phyloP scores from a whole-genome alignment of 2,329 filamentous ascomycete genomes.

The Blumeria hordei region DNA sequence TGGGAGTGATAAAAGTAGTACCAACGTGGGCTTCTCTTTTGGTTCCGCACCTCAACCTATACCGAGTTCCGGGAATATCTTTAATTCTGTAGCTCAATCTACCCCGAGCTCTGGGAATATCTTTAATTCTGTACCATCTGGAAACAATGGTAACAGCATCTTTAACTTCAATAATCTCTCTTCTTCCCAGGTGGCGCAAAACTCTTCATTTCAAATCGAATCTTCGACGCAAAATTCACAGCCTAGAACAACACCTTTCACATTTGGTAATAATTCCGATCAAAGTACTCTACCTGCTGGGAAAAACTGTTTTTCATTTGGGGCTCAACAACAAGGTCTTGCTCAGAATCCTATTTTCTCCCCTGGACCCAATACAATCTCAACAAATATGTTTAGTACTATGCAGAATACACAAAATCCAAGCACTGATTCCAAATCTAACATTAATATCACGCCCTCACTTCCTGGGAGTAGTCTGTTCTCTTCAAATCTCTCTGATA shows the following conservation, averaged over 20 bases:
- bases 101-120: conserved; percentile 1
- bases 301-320: too few relatives aligned
- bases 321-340: too few relatives aligned
- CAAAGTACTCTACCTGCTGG: too few relatives aligned
- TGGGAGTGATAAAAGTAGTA: neutral
- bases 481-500: neutral
- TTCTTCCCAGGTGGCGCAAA: conserved; percentile 2
- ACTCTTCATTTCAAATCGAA: conserved; percentile 4
- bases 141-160: neutral
- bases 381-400: conserved; percentile 5
- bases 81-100: conserved; percentile 3
- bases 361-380: too few relatives aligned
- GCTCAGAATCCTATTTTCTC: too few relatives aligned
- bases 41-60: conserved; percentile 4
- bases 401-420: conserved; percentile 2
- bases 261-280: conserved; percentile 3
- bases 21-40: conserved; percentile 4
- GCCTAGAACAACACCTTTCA: conserved; percentile 1
- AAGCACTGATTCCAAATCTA: neutral
- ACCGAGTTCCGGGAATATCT: conserved; percentile 1
- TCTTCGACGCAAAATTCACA: conserved; percentile 1
- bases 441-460: neutral
- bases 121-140: conserved; percentile 2
- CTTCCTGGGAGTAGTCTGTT: neutral
- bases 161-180: conserved; percentile 1